Percentiles rank a stretch among this genome's conserved stretches.
Evolutionary conservation across 2,329 filamentous ascomycete genomes (phyloP).

Genomic region (Clonostachys chloroleuca): DNA sequence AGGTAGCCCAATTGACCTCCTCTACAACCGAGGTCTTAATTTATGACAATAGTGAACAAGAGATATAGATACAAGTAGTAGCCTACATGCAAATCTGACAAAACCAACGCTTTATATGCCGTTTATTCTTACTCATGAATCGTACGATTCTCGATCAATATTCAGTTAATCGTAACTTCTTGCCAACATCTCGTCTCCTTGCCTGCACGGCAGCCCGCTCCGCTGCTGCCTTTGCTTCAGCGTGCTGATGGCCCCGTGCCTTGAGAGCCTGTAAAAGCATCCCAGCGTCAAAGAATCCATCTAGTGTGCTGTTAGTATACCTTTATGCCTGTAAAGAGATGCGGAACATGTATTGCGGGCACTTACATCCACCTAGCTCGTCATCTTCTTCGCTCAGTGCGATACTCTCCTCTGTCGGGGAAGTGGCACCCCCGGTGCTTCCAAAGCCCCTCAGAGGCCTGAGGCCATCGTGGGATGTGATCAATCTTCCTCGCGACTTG

Average conservation of each 20-base stretch:
- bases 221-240: slow-evolving; percentile 46
- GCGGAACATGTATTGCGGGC: background rate
- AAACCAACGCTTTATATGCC: too few species aligned
- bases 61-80: too few species aligned
- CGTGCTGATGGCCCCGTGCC: slow-evolving; percentile 53
- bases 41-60: too few species aligned
- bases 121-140: background rate
- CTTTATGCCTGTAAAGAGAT: slow-evolving; percentile 1
- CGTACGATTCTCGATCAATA: slow-evolving; percentile 38
- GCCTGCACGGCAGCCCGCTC: slow-evolving; percentile 57
- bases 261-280: slow-evolving; percentile 90
- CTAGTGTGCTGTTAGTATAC: slow-evolving; percentile 38
- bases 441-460: slow-evolving; percentile 23
- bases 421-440: slow-evolving; percentile 44
- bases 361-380: slow-evolving; percentile 89
- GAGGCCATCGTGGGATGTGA: slow-evolving; percentile 51
- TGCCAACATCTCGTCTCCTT: slow-evolving; percentile 64
- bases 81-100: too few species aligned
- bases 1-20: too few species aligned
- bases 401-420: slow-evolving; percentile 64
- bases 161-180: slow-evolving; percentile 67
- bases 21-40: too few species aligned
- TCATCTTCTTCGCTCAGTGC: slow-evolving; percentile 80
- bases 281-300: slow-evolving; percentile 96
- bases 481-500: slow-evolving; percentile 71